Evolutionary conservation across 2,329 filamentous ascomycete species (phyloP).

Genomic region (Nakataea oryzae): DNA sequence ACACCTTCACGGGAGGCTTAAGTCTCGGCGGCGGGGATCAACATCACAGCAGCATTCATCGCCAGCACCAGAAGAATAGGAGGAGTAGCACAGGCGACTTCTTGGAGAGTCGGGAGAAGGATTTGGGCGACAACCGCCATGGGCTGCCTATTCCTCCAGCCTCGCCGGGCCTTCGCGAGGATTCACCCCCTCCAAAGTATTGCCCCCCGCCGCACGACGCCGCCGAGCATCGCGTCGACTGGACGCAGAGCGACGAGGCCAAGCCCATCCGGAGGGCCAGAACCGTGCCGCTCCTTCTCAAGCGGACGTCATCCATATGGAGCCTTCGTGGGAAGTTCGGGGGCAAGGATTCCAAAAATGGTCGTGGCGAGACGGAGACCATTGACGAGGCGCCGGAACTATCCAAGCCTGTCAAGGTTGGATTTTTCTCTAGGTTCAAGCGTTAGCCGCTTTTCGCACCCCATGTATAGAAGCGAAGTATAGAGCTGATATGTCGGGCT

Average conservation of each 20-base stretch:
- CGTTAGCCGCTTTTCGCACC: conserved; percentile 11
- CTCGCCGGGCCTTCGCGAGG: not conserved
- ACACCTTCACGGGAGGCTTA: conserved; percentile 18
- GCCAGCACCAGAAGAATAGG: conserved; percentile 12
- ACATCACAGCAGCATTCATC: conserved; percentile 3
- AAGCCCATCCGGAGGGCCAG: conserved; percentile 5
- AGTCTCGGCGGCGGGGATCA: conserved; percentile 7
- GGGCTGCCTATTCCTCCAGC: not conserved
- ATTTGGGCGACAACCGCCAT: conserved; percentile 1
- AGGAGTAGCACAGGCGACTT: conserved; percentile 28
- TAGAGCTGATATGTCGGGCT: not conserved
- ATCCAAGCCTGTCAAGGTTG: conserved; percentile 21
- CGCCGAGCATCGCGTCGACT: conserved; percentile 37
- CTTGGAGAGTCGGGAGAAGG: conserved; percentile 4
- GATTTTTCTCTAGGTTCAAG: conserved; percentile 34
- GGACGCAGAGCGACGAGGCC: conserved; percentile 46
- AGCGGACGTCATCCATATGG: conserved; percentile 34
- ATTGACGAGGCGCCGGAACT: conserved; percentile 7
- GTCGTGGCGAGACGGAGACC: conserved; percentile 15
- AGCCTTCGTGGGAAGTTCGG: conserved; percentile 31
- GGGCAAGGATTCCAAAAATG: conserved; percentile 16
- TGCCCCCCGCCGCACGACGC: conserved; percentile 5
- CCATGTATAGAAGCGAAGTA: not conserved
- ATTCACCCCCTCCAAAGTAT: not conserved
- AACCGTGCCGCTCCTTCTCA: conserved; percentile 8